Conservation (phyloP, 177 flowering plant genomes). For the Tripterygium wilfordii region DNA sequence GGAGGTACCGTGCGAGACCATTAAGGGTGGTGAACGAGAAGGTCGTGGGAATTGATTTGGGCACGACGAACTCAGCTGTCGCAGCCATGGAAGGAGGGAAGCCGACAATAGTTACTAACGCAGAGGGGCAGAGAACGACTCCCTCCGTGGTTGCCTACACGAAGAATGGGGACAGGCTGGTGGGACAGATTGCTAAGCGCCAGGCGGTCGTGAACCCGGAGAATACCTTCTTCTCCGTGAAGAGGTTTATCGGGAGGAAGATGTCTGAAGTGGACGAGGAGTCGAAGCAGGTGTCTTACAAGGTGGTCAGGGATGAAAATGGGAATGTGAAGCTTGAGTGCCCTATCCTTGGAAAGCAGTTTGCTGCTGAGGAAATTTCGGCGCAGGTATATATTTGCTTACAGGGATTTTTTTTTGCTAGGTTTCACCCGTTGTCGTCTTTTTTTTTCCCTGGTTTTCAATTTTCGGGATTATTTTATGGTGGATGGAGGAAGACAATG, state of each 20-base stretch:
- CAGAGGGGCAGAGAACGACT: conserved; percentile 70
- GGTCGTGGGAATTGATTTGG: conserved; percentile 65
- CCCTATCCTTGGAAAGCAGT: conserved; percentile 57
- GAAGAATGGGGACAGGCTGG: conserved; percentile 55
- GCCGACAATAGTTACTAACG: conserved; percentile 66
- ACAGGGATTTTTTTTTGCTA: no score
- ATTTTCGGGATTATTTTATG: no score
- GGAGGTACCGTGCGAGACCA: conserved; percentile 11
- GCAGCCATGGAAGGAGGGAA: conserved; percentile 80
- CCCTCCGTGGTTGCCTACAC: conserved; percentile 76
- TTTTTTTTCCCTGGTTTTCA: no score
- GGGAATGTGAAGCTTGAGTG: conserved; percentile 72
- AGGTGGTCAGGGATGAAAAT: conserved; percentile 60
- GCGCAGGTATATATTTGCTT: conserved; percentile 60
- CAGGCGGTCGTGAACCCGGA: conserved; percentile 77
- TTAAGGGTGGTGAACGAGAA: conserved; percentile 51
- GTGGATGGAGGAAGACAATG: no score
- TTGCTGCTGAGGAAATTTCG: conserved; percentile 72
- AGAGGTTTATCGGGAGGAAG: conserved; percentile 75
- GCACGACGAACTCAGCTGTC: conserved; percentile 70
- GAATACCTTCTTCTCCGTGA: conserved; percentile 67
- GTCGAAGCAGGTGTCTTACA: conserved; percentile 61
- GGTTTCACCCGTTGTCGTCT: no score
- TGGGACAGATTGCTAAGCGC: conserved; percentile 66
- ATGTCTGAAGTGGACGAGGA: conserved; percentile 67